A percentile compares a stretch with the other conserved stretches of the same genome.
Conservation (phyloP, 805 yeast genomes). For the Saccharomycopsis selenospora region DNA sequence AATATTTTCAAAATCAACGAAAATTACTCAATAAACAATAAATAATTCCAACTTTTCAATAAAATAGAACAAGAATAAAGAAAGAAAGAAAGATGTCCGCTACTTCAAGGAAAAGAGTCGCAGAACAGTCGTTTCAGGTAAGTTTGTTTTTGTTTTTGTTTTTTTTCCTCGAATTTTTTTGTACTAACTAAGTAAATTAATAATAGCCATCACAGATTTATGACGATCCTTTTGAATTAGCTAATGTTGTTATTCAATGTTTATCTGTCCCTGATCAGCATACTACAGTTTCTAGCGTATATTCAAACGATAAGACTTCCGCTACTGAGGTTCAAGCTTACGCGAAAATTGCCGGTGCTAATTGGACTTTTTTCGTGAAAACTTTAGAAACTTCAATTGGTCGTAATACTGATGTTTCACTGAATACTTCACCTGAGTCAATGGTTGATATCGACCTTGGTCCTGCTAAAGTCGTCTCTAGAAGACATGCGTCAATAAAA, state of each 20-base stretch:
- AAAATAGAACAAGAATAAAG: neutral
- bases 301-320: conserved; percentile 62
- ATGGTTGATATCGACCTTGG: conserved; percentile 79
- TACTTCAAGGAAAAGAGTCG: conserved; percentile 11
- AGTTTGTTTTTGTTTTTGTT: neutral
- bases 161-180: too few species aligned
- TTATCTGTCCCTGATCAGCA: conserved; percentile 65
- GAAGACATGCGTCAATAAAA: conserved; percentile 79
- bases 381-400: conserved; percentile 72
- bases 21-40: too few species aligned
- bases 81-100: conserved; percentile 6
- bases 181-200: too few species aligned
- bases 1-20: too few species aligned
- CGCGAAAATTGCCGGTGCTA: conserved; percentile 87
- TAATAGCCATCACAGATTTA: conserved; percentile 24
- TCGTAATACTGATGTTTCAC: conserved; percentile 51
- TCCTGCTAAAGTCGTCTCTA: conserved; percentile 93
- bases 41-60: too few species aligned
- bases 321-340: conserved; percentile 88
- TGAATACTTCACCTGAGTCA: conserved; percentile 19
- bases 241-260: conserved; percentile 67
- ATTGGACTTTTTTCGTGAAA: conserved; percentile 93
- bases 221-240: conserved; percentile 55
- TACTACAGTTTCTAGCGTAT: conserved; percentile 66
- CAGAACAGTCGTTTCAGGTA: conserved; percentile 13